phyloP scores from a whole-genome alignment of 139 green algal species.

The Spirogloea muscicola region DNA sequence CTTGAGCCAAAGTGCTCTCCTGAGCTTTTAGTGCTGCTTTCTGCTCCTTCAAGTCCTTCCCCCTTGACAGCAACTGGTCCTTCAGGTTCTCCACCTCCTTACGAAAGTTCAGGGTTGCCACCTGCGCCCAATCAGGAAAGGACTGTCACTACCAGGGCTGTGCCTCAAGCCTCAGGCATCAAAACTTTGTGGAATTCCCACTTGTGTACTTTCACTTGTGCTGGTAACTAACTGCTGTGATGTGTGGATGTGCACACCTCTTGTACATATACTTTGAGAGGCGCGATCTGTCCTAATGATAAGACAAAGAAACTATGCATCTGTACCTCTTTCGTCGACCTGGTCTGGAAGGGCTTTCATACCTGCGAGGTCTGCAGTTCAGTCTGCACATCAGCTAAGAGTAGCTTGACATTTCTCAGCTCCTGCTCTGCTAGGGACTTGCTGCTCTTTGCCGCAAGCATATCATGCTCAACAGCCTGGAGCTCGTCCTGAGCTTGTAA shows the following conservation, averaged over 20 bases:
- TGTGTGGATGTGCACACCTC: not conserved
- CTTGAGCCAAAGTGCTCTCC: too few relatives aligned
- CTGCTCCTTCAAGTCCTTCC: too few relatives aligned
- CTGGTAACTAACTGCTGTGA: too few relatives aligned
- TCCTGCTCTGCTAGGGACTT: constrained; percentile 3
- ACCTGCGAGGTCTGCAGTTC: constrained; percentile 18
- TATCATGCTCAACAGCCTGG: constrained; percentile 12
- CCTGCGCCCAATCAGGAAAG: too few relatives aligned
- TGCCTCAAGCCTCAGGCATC: too few relatives aligned
- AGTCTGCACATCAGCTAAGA: constrained; percentile 28
- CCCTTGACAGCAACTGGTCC: too few relatives aligned
- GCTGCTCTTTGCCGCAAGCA: not conserved
- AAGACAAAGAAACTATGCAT: too few relatives aligned
- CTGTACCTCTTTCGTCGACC: constrained; percentile 22
- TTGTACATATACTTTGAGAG: not conserved
- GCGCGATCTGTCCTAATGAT: too few relatives aligned
- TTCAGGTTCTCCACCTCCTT: too few relatives aligned
- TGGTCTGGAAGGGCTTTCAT: not conserved
- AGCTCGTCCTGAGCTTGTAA: constrained; percentile 25
- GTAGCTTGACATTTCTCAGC: constrained; percentile 3
- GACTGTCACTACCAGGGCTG: too few relatives aligned
- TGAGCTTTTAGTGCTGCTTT: too few relatives aligned
- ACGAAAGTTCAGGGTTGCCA: too few relatives aligned
- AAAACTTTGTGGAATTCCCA: not conserved
- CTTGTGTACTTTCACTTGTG: not conserved